Evolutionary conservation across 306 rosid species (phyloP).

Genomic region (Adenanthera pavonina): DNA sequence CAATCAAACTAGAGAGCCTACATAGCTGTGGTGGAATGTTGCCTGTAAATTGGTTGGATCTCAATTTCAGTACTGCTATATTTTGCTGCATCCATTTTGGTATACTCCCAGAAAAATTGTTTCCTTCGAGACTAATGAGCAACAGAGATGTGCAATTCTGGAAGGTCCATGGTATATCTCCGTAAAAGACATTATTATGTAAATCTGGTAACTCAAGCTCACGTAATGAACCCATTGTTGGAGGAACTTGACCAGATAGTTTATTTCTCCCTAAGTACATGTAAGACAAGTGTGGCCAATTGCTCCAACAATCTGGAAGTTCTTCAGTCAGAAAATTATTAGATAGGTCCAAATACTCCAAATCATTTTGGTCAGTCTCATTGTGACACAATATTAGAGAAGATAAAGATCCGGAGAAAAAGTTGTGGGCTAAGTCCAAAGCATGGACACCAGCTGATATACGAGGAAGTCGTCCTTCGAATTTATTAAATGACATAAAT

Average conservation of each 20-base stretch:
- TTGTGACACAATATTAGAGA: background rate
- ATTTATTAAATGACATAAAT: background rate
- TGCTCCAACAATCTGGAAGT: background rate
- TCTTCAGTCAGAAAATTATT: background rate
- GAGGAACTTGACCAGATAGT: background rate
- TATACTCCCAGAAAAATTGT: background rate
- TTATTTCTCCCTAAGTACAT: background rate
- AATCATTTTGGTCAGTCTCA: fast-evolving
- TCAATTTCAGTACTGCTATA: background rate
- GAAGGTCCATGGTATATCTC: background rate
- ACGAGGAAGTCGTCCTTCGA: background rate
- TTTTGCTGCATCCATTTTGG: background rate
- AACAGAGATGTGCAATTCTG: background rate
- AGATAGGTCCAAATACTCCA: background rate
- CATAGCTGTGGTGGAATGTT: background rate
- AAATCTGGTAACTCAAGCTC: background rate
- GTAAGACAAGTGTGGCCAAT: background rate
- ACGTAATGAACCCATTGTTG: background rate
- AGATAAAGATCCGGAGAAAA: background rate
- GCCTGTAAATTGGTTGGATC: background rate
- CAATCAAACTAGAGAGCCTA: background rate
- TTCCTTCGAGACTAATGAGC: background rate
- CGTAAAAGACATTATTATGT: background rate
- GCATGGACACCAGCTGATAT: background rate
- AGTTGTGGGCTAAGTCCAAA: background rate